Evolutionary conservation across 805 yeast genomes (phyloP).

Genomic region (Metschnikowia borealis): DNA sequence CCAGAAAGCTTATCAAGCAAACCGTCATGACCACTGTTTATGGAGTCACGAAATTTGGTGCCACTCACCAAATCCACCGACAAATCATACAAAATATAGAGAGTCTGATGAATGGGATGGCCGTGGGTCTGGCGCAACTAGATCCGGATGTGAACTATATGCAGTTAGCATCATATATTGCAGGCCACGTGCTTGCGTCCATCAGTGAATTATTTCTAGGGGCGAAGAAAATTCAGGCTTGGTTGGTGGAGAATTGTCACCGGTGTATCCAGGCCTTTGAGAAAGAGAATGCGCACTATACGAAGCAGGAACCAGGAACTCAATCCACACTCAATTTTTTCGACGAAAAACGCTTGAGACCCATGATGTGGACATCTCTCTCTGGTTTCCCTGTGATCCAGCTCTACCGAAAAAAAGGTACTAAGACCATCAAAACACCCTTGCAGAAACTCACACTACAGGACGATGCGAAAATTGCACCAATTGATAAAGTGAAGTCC

Average conservation of each 20-base stretch:
- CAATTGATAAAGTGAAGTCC: slow-evolving; percentile 29
- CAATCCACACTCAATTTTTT: slow-evolving; percentile 18
- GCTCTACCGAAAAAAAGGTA: slow-evolving; percentile 23
- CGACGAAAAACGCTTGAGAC: slow-evolving; percentile 20
- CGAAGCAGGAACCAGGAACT: neutral
- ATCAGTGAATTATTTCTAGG: slow-evolving; percentile 27
- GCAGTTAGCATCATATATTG: slow-evolving; percentile 10
- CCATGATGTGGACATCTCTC: slow-evolving; percentile 41
- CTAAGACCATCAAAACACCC: slow-evolving; percentile 17
- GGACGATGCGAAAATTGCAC: slow-evolving; percentile 19
- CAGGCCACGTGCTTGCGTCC: slow-evolving; percentile 12
- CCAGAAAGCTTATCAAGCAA: slow-evolving; percentile 35
- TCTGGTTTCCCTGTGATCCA: slow-evolving; percentile 42
- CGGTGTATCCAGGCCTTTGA: slow-evolving; percentile 27
- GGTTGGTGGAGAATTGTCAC: slow-evolving; percentile 31
- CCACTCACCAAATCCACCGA: slow-evolving; percentile 27
- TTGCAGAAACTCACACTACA: slow-evolving; percentile 23
- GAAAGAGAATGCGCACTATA: slow-evolving; percentile 8
- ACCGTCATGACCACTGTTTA: slow-evolving; percentile 46
- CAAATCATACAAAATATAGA: neutral
- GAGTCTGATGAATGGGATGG: too few relatives aligned
- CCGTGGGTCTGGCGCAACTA: too few relatives aligned
- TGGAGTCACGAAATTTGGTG: slow-evolving; percentile 41
- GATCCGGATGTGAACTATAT: neutral
- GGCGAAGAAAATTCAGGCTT: slow-evolving; percentile 32